phyloP scores from a whole-genome alignment of 352 stramenopile species.

The Phytophthora kernoviae region DNA sequence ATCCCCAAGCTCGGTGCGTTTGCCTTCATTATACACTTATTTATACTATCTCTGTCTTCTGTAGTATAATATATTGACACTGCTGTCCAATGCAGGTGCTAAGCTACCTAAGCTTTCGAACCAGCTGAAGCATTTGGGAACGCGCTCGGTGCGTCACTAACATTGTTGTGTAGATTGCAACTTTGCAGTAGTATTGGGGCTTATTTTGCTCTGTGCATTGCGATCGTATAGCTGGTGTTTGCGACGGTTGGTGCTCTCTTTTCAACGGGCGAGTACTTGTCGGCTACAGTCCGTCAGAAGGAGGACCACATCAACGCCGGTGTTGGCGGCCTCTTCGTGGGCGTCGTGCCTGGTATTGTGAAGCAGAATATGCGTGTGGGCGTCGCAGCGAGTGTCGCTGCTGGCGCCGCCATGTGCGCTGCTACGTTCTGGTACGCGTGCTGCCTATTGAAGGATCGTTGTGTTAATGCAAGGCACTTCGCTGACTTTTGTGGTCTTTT shows the following conservation, averaged over 20 bases:
- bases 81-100: constrained; percentile 39
- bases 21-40: no score
- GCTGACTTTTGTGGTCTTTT: constrained; percentile 10
- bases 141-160: constrained; percentile 53
- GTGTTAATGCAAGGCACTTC: not conserved
- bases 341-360: constrained; percentile 71
- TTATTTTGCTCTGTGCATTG: constrained; percentile 1
- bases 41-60: no score
- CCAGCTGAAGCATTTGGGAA: constrained; percentile 83
- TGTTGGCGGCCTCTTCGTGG: constrained; percentile 65
- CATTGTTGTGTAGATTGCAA: constrained; percentile 8
- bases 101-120: constrained; percentile 83
- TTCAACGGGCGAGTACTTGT: constrained; percentile 67
- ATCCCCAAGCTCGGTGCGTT: constrained; percentile 86
- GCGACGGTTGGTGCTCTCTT: constrained; percentile 65
- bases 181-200: not conserved
- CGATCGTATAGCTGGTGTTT: constrained; percentile 64
- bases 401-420: constrained; percentile 52
- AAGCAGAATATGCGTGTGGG: constrained; percentile 79
- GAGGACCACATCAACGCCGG: constrained; percentile 71
- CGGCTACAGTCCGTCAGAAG: constrained; percentile 73
- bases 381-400: constrained; percentile 49
- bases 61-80: not conserved
- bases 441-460: not conserved
- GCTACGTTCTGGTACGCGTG: constrained; percentile 68